phyloP scores from a whole-genome alignment of 768 basidiomycete species.

The Mycena leptocephala region DNA sequence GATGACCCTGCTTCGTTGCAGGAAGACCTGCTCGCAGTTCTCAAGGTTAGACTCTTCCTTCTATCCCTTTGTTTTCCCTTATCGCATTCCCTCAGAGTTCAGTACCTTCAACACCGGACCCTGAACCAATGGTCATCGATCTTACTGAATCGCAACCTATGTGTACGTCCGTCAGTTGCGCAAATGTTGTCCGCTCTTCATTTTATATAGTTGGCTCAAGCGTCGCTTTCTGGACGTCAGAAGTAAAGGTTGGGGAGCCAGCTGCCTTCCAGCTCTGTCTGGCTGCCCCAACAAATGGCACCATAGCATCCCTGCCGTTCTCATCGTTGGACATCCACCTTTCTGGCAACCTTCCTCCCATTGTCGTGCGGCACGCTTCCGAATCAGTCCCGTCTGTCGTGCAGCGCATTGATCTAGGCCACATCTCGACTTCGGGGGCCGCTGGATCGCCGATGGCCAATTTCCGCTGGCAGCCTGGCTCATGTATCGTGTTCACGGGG shows the following conservation, averaged over 20 bases:
- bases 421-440: constrained; percentile 43
- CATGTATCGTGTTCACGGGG: constrained; percentile 74
- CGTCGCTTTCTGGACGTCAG: constrained; percentile 80
- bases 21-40: constrained; percentile 81
- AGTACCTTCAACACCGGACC: constrained; percentile 71
- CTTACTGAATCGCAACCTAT: constrained; percentile 75
- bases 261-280: constrained; percentile 86
- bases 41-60: constrained; percentile 67
- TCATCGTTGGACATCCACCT: constrained; percentile 74
- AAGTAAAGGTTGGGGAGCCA: constrained; percentile 72
- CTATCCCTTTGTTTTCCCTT: not conserved
- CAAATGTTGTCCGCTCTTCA: constrained; percentile 8
- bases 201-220: constrained; percentile 70
- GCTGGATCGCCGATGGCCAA: constrained; percentile 47
- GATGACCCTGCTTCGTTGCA: constrained; percentile 70
- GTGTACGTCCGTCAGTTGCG: constrained; percentile 59
- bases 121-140: constrained; percentile 71
- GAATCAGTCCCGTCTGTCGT: constrained; percentile 43
- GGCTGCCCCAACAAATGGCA: constrained; percentile 63
- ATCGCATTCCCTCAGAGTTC: constrained; percentile 68
- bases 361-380: constrained; percentile 66
- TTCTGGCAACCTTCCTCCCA: constrained; percentile 59
- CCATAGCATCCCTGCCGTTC: constrained; percentile 75
- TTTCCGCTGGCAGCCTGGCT: constrained; percentile 74
- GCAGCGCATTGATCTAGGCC: constrained; percentile 64